phyloP scores from a whole-genome alignment of 2,329 filamentous ascomycete genomes.

The Monilinia aucupariae region DNA sequence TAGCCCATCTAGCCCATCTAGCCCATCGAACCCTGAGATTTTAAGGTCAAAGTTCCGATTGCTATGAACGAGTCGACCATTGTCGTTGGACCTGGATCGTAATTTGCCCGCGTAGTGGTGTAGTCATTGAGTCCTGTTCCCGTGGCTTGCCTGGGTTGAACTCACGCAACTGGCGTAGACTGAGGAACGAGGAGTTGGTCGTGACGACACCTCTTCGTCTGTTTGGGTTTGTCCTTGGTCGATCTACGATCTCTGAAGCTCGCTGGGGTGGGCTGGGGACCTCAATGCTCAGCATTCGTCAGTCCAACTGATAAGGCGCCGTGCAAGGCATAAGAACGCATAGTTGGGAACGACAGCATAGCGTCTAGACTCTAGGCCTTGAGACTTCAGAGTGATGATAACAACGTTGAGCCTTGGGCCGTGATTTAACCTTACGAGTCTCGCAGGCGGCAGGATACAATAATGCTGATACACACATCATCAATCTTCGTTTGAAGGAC shows the following conservation, averaged over 20 bases:
- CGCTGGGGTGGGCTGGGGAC: background rate
- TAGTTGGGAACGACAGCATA: background rate
- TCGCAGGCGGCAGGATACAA: background rate
- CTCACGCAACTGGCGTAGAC: background rate
- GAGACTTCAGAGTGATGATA: background rate
- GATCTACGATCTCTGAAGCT: background rate
- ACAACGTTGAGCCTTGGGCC: background rate
- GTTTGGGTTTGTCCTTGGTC: background rate
- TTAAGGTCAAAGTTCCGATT: background rate
- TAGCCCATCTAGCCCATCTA: slow-evolving; percentile 1
- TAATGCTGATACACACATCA: background rate
- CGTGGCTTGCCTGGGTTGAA: background rate
- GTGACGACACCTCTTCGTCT: background rate
- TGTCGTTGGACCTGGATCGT: background rate
- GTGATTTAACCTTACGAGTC: background rate
- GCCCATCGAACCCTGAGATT: background rate
- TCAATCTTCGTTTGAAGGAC: background rate
- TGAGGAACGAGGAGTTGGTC: background rate
- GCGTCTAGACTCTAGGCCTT: background rate
- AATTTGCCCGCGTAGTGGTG: background rate
- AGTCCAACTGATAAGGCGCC: background rate
- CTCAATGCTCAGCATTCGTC: background rate
- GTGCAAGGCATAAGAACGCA: background rate
- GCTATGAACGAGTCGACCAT: background rate
- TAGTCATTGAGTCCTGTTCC: background rate